A percentile compares a stretch with the other conserved stretches of the same genome.
Evolutionary conservation across 768 basidiomycete species (phyloP).

Genomic region (Suillus spraguei): DNA sequence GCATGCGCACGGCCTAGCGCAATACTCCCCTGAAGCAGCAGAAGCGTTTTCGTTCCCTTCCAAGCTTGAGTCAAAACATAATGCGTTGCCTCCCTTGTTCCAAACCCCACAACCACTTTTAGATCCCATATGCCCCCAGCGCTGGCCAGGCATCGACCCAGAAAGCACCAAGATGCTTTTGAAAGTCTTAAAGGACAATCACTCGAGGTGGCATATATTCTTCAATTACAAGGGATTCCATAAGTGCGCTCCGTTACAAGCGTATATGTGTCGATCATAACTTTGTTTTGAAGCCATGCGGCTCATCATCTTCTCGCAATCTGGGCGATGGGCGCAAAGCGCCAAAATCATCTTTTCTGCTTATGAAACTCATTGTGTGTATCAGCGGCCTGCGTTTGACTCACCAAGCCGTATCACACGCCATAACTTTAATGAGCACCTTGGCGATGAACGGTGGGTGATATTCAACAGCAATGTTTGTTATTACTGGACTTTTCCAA

Average conservation of each 20-base stretch:
- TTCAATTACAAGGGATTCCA: slow-evolving; percentile 39
- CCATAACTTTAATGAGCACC: slow-evolving; percentile 53
- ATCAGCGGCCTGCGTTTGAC: slow-evolving; percentile 39
- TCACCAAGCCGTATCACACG: slow-evolving; percentile 49
- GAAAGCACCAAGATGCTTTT: slow-evolving; percentile 18
- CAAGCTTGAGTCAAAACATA: background rate
- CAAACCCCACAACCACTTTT: slow-evolving; percentile 12
- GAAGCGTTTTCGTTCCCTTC: slow-evolving; percentile 18
- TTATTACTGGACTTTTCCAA: slow-evolving; percentile 25
- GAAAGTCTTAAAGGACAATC: slow-evolving; percentile 30
- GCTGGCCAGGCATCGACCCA: slow-evolving; percentile 38
- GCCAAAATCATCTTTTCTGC: slow-evolving; percentile 38
- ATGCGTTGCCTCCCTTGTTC: slow-evolving; percentile 5
- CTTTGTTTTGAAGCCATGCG: slow-evolving; percentile 15
- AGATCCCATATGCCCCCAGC: slow-evolving; percentile 15
- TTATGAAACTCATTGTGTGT: slow-evolving; percentile 33
- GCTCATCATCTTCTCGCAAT: slow-evolving; percentile 21
- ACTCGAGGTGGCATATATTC: slow-evolving; percentile 36
- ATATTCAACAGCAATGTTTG: background rate
- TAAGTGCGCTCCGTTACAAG: slow-evolving; percentile 27
- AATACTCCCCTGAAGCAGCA: slow-evolving; percentile 27
- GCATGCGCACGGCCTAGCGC: slow-evolving; percentile 22
- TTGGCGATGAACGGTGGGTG: slow-evolving; percentile 58
- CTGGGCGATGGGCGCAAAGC: slow-evolving; percentile 23
- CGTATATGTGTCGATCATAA: slow-evolving; percentile 7